These are phyloP conservation scores for Podila verticillata DNA, from an alignment of 192 early-diverging fungal species.

Conservation along the genomic window DNA sequence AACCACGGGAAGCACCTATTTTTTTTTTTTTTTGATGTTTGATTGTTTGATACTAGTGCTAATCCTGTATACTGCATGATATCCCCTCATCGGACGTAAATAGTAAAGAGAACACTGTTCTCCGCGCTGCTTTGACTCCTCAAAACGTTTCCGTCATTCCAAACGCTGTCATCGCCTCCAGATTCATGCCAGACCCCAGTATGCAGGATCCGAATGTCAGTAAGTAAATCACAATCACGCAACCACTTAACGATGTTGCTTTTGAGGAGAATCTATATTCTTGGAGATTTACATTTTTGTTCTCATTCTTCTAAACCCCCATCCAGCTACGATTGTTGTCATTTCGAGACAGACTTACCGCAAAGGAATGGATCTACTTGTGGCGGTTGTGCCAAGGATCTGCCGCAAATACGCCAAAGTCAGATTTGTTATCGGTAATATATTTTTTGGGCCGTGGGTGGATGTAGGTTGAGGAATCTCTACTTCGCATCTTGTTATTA, in stretches of 20 bases:
- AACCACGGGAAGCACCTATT: too few species aligned
- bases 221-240: constrained; percentile 35
- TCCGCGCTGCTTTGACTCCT: constrained; percentile 91
- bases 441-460: too few species aligned
- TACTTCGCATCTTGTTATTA: neutral
- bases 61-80: too few species aligned
- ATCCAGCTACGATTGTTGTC: constrained; percentile 90
- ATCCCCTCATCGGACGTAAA: neutral
- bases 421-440: constrained; percentile 86
- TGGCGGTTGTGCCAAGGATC: constrained; percentile 90
- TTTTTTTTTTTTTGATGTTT: too few species aligned
- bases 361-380: constrained; percentile 94
- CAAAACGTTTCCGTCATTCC: constrained; percentile 94
- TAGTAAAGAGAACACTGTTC: constrained; percentile 98
- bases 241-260: neutral
- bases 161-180: constrained; percentile 94
- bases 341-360: constrained; percentile 93
- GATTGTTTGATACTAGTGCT: too few species aligned
- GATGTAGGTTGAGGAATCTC: too few species aligned
- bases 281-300: neutral
- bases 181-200: constrained; percentile 86
- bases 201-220: constrained; percentile 80
- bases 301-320: neutral
- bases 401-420: constrained; percentile 84
- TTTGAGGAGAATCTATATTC: too few species aligned